Base-by-base conservation (phyloP, 495 filamentous ascomycete species). In the Lepraria neglecta region DNA sequence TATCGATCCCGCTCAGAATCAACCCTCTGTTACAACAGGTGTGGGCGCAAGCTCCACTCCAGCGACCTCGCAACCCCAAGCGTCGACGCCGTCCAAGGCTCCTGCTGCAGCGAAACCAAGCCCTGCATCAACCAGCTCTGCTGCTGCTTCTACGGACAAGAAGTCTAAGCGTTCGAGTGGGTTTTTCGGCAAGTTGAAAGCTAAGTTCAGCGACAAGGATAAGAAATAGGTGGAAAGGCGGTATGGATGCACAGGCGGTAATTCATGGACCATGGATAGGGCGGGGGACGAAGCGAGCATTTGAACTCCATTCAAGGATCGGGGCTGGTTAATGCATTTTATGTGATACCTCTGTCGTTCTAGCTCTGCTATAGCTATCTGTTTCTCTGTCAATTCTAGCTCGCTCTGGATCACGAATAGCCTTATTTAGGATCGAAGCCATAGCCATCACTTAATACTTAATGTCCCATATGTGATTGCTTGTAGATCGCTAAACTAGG, bases 141-240 rank as follows among this genome's bases (percentile, higher is more conserved):
- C 66, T 35, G 56, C 61, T 19, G 60, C 66, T 6, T 56, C 65
- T 35, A 73, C 50, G 53, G 75, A 79, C 65, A 81, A 80, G 68
- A 81, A 80, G 71, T 75, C 75, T 66, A 73, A 74, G 57, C 72
- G 75, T 50, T 65, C 70, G 45, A 79, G 77, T 54, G 72, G 72
- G 15, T 77, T 81, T 60, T 81, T 82, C 66, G 65, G 66, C 24
- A 79, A 74, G 66, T 65, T 82, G 56, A 81, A 78, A 70, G 76
- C 60, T 31, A 69, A 69, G 47, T 67, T 69, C 31, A 67, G 63
- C 42, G 66, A 69, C 35, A 64, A 69, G 40, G 63, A 69, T 21
- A 61, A 65, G 61, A 66, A 64, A 56, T 63, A 59, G 44, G 19
- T n/a, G 40, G 21, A 31, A 54, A 11, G 9, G 15, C 27, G 19